These are phyloP conservation scores for Cladophialophora yegresii DNA, from an alignment of 2,329 filamentous ascomycete genomes.

Conservation along the genomic window DNA sequence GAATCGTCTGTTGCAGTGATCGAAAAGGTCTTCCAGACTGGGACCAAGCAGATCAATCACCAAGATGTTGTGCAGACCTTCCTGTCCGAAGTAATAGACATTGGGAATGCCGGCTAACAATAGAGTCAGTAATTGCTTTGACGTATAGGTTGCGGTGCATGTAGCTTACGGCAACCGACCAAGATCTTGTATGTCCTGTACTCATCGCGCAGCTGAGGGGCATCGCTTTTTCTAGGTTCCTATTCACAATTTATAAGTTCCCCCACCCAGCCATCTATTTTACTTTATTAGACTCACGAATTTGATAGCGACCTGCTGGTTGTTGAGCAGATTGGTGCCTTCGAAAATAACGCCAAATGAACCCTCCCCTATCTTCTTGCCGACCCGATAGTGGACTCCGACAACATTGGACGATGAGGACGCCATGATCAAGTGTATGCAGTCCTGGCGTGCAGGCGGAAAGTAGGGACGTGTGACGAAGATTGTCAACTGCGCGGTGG, in stretches of 20 bases:
- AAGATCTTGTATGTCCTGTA: constrained; percentile 99
- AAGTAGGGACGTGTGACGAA: neutral
- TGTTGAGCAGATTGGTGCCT: constrained; percentile 97
- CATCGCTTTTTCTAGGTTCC: constrained; percentile 98
- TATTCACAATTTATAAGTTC: constrained; percentile 12
- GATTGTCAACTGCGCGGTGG: neutral
- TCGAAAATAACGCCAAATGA: constrained; percentile 99
- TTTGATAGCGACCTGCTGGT: constrained; percentile 99
- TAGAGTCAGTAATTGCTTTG: constrained; percentile 20
- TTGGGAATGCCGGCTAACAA: constrained; percentile 89
- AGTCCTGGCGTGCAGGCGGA: neutral
- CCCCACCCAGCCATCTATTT: neutral
- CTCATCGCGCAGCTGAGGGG: constrained; percentile 94
- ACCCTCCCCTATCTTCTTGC: constrained; percentile 99
- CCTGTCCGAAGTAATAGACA: constrained; percentile 99
- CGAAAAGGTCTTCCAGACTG: constrained; percentile 79
- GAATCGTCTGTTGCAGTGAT: constrained; percentile 94
- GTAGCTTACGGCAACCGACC: constrained; percentile 90
- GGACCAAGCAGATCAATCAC: constrained; percentile 96
- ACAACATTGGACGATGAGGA: constrained; percentile 95
- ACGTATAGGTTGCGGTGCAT: constrained; percentile 1
- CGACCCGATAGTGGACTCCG: constrained; percentile 96
- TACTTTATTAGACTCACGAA: constrained; percentile 66
- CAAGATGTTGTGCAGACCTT: constrained; percentile 97
- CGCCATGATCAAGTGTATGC: constrained; percentile 60